These are phyloP conservation scores for Fusarium transvaalense DNA, from an alignment of 2,329 filamentous ascomycete genomes.

Conservation along the genomic window DNA sequence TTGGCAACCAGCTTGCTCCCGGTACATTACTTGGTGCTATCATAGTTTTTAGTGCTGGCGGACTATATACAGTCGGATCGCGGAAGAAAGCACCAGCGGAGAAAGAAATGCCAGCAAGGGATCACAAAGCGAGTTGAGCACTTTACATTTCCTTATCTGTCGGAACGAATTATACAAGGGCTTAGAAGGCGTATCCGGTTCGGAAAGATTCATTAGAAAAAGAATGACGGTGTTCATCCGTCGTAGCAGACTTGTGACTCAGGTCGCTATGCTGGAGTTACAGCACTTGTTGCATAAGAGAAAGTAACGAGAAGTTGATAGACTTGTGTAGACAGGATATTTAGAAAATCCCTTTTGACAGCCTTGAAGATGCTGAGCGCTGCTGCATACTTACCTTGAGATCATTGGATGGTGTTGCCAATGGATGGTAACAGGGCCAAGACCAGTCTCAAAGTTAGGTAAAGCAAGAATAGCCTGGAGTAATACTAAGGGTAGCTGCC, in stretches of 20 bases:
- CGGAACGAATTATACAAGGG: background rate
- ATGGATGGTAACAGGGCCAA: background rate
- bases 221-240: background rate
- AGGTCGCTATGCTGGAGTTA: background rate
- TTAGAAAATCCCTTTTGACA: background rate
- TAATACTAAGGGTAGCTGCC: background rate
- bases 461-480: background rate
- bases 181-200: constrained; percentile 26
- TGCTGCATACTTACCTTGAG: background rate
- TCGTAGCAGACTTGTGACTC: background rate
- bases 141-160: background rate
- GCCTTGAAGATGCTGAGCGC: background rate
- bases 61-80: constrained; percentile 85
- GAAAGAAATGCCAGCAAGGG: constrained; percentile 13
- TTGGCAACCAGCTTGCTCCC: constrained; percentile 83
- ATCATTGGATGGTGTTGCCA: background rate
- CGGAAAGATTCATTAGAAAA: background rate
- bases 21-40: constrained; percentile 85
- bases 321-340: background rate
- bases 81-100: constrained; percentile 40
- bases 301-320: background rate
- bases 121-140: constrained; percentile 39
- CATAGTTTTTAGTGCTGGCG: constrained; percentile 92
- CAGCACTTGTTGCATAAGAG: background rate
- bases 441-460: background rate